Evolutionary conservation across 1,139 yeast genomes (phyloP).

Genomic region (Nadsonia commutata): DNA sequence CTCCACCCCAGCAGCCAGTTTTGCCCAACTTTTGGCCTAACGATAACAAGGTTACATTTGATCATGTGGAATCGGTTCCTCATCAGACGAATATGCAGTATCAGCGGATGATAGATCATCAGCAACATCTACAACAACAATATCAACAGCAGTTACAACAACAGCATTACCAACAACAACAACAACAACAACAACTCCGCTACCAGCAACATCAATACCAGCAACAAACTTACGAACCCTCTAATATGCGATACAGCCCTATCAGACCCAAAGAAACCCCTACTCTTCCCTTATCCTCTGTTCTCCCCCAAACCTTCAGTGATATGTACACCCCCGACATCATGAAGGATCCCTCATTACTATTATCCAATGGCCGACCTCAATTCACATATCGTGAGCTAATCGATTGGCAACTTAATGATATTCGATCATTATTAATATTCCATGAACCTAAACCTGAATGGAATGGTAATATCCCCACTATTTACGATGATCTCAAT

Average conservation of each 20-base stretch:
- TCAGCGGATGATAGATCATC: neutral
- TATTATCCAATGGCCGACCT: constrained; percentile 41
- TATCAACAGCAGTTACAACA: neutral
- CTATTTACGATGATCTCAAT: constrained; percentile 22
- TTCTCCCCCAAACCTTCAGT: constrained; percentile 33
- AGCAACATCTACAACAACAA: neutral
- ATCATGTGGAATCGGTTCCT: neutral
- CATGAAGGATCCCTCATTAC: constrained; percentile 20
- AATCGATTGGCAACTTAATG: constrained; percentile 52
- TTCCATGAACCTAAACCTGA: constrained; percentile 30
- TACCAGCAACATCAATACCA: neutral
- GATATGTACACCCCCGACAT: constrained; percentile 44
- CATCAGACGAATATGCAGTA: neutral
- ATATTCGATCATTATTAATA: constrained; percentile 44
- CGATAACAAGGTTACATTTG: neutral
- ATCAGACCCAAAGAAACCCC: neutral
- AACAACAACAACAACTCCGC: neutral
- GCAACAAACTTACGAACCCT: neutral
- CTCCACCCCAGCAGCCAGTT: neutral
- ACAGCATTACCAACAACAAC: neutral
- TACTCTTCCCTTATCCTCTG: constrained; percentile 19
- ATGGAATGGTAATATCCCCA: constrained; percentile 40
- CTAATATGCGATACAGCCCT: neutral
- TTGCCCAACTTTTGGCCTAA: neutral
- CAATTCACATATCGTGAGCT: constrained; percentile 42